phyloP scores from a whole-genome alignment of 805 yeast genomes.

The Saccharomyces paradoxus region DNA sequence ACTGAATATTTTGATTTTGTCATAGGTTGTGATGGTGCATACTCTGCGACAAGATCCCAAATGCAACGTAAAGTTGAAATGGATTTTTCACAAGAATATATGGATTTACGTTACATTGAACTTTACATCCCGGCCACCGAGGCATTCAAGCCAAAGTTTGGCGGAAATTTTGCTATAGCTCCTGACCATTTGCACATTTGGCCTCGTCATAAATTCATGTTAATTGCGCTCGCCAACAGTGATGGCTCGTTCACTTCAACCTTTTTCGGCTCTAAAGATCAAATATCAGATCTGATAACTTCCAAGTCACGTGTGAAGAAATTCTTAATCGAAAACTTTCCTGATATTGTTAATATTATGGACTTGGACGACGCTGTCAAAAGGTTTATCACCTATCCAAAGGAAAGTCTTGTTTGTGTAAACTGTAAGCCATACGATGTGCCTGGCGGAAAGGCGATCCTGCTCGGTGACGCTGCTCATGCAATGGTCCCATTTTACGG shows the following conservation, averaged over 20 bases:
- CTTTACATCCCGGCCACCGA: slow-evolving; percentile 58
- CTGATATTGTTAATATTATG: slow-evolving; percentile 65
- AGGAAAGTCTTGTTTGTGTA: slow-evolving; percentile 71
- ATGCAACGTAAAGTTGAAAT: slow-evolving; percentile 59
- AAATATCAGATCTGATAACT: slow-evolving; percentile 45
- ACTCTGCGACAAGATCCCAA: slow-evolving; percentile 61
- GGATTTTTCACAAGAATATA: slow-evolving; percentile 67
- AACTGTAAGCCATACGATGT: slow-evolving; percentile 63
- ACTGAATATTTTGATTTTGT: slow-evolving; percentile 43
- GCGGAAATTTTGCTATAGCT: slow-evolving; percentile 43
- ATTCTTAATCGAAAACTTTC: slow-evolving; percentile 57
- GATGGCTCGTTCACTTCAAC: slow-evolving; percentile 89
- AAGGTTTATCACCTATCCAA: slow-evolving; percentile 53
- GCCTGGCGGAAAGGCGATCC: slow-evolving; percentile 46
- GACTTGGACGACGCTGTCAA: slow-evolving; percentile 46
- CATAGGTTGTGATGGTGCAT: slow-evolving; percentile 83
- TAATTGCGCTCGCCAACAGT: slow-evolving; percentile 77
- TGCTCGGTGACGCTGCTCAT: slow-evolving; percentile 92
- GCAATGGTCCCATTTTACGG: slow-evolving; percentile 98
- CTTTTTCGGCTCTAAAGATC: slow-evolving; percentile 71
- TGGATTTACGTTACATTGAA: slow-evolving; percentile 79
- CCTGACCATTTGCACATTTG: slow-evolving; percentile 84
- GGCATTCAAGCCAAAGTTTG: slow-evolving; percentile 17
- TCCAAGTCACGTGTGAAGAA: slow-evolving; percentile 36
- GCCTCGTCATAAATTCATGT: slow-evolving; percentile 83